Base-by-base conservation (phyloP, 1,284 basidiomycete genomes). In the Pseudozyma pruni region DNA sequence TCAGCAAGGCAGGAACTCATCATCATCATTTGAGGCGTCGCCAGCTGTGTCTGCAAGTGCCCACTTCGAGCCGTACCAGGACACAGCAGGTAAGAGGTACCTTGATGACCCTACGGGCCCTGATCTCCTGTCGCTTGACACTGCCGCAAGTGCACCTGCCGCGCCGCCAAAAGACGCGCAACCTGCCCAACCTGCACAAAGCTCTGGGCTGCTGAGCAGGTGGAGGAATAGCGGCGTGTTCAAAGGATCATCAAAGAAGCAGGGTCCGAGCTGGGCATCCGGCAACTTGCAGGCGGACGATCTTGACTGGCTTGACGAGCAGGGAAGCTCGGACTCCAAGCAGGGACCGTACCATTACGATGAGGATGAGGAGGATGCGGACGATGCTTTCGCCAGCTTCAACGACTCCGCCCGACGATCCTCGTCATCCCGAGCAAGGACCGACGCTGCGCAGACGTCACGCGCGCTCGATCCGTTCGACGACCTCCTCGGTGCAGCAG, bases 241-340 rank as follows among this genome's bases (percentile, higher is more conserved):
- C 48, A 57, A 52, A 34, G 29, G 49, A 8, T 58, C 58, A 14
- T 23, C 49, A 25, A 60, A 56, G 33, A 59, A 56, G 31, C 23
- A 40, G 13, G 49, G 45, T 37, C 45, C 57, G 16, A 42, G 38
- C 29, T 59, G 60, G 60, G 51, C 56, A 16, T 51, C 52, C 5
- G 16, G 45, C 10, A 45, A 42, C 10, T 14, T 64, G n/a, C 42
- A 23, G 8, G 46, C 33, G 2, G 56, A 60, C 37, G 61, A 71
- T 17, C 40, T 71, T n/a, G 51, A 58, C 48, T 71, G 68, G 68
- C 57, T 71, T 8, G 68, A 71, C n/a, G 46, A 57, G 13, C 56
- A 64, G 9, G 53, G 57, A 8, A 63, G 51, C 25, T 40, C 44
- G 16, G 52, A 67, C 10, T 56, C 52, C 33, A 50, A 13, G 17